phyloP scores from a whole-genome alignment of 2,329 filamentous ascomycete species.

The Sporothrix mexicana region DNA sequence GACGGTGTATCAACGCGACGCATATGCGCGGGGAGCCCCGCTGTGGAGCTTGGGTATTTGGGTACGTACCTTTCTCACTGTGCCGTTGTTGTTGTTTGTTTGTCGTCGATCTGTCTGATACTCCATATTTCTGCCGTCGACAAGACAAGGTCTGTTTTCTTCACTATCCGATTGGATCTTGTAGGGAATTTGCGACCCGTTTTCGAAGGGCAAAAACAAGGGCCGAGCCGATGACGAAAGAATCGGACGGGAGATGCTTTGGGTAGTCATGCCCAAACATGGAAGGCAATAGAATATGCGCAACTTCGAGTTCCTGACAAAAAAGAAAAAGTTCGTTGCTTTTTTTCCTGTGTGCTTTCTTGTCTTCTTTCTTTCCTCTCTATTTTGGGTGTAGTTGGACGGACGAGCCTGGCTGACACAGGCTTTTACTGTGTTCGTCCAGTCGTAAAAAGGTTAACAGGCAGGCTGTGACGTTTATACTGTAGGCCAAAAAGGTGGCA shows the following conservation, averaged over 20 bases:
- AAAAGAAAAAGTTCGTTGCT: not conserved
- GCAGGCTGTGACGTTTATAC: no score
- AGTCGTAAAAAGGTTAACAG: no score
- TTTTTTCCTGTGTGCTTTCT: not conserved
- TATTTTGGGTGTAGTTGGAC: not conserved
- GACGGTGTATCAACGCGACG: conserved; percentile 10
- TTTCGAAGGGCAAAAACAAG: conserved; percentile 23
- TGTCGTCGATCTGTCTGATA: not conserved
- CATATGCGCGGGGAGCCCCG: conserved; percentile 4
- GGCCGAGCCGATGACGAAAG: conserved; percentile 30
- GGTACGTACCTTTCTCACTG: not conserved
- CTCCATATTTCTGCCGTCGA: not conserved
- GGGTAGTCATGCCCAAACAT: not conserved
- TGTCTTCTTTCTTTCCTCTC: no score
- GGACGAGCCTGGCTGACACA: not conserved
- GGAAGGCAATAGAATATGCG: not conserved
- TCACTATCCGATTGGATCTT: conserved; percentile 9
- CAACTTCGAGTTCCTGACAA: not conserved
- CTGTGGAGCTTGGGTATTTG: not conserved
- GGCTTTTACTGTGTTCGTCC: not conserved
- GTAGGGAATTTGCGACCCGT: not conserved
- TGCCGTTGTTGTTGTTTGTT: not conserved
- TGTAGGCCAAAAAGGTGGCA: no score
- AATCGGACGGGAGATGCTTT: not conserved
- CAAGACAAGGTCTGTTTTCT: not conserved